Percentiles rank a stretch among this genome's conserved stretches.
Conservation (phyloP, 352 stramenopile genomes). For the Labyrinthula sp. region DNA sequence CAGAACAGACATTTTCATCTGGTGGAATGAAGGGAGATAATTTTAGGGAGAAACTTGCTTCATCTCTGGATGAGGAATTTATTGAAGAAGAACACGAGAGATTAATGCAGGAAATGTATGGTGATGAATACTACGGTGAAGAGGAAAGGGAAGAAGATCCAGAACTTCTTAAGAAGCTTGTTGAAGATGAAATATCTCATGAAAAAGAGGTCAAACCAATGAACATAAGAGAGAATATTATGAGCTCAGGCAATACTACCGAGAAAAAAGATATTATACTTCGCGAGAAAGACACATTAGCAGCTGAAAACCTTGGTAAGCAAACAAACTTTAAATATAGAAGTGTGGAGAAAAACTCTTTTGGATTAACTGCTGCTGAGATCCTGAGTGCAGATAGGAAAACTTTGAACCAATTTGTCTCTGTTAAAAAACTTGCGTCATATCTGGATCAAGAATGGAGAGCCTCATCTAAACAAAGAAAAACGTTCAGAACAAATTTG, state of each 20-base stretch:
- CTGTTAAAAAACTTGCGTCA: slow-evolving; percentile 81
- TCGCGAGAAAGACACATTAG: too few relatives aligned
- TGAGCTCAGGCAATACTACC: too few relatives aligned
- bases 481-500: slow-evolving; percentile 46
- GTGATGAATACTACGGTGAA: slow-evolving; percentile 90
- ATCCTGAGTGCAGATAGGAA: slow-evolving; percentile 88
- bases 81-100: slow-evolving; percentile 86
- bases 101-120: slow-evolving; percentile 82
- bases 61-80: slow-evolving; percentile 75
- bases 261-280: too few relatives aligned
- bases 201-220: too few relatives aligned
- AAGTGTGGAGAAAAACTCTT: slow-evolving; percentile 74
- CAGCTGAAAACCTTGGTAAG: too few relatives aligned
- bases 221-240: too few relatives aligned
- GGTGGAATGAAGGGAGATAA: slow-evolving; percentile 31
- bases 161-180: slow-evolving; percentile 37
- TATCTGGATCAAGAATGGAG: slow-evolving; percentile 62
- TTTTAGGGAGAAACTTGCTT: slow-evolving; percentile 17
- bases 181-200: slow-evolving; percentile 20
- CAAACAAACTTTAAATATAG: slow-evolving; percentile 89
- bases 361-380: slow-evolving; percentile 82
- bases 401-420: slow-evolving; percentile 82
- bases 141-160: slow-evolving; percentile 36
- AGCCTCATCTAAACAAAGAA: slow-evolving; percentile 41
- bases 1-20: slow-evolving; percentile 63